phyloP scores from a whole-genome alignment of 768 basidiomycete genomes.

The Boletellus sp. region DNA sequence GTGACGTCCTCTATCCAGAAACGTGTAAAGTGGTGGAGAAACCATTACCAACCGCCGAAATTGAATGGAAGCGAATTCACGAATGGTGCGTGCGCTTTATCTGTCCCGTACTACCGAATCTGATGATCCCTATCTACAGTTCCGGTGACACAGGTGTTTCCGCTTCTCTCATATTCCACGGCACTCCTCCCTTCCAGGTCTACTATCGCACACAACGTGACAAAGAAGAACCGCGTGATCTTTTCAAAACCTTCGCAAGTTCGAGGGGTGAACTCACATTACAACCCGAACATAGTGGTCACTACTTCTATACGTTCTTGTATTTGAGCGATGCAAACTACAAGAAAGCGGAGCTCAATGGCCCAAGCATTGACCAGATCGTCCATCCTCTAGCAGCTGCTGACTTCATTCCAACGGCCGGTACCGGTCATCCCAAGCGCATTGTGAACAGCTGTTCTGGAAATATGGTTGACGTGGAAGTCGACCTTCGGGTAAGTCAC shows the following conservation, averaged over 20 bases:
- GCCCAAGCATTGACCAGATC: slow-evolving; percentile 78
- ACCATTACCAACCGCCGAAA: slow-evolving; percentile 76
- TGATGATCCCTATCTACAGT: slow-evolving; percentile 35
- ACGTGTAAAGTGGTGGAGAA: slow-evolving; percentile 72
- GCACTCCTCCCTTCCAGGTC: slow-evolving; percentile 85
- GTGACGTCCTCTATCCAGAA: slow-evolving; percentile 82
- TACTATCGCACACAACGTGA: slow-evolving; percentile 74
- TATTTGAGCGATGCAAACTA: slow-evolving; percentile 84
- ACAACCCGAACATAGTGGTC: slow-evolving; percentile 85
- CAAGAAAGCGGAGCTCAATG: slow-evolving; percentile 65
- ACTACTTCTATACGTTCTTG: slow-evolving; percentile 80
- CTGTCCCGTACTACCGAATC: slow-evolving; percentile 3
- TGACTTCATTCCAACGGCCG: slow-evolving; percentile 50
- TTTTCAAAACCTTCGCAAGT: slow-evolving; percentile 55
- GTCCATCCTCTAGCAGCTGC: slow-evolving; percentile 87
- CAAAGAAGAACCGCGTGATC: slow-evolving; percentile 57
- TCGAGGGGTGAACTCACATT: slow-evolving; percentile 79
- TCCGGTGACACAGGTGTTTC: slow-evolving; percentile 91
- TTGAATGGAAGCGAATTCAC: slow-evolving; percentile 85
- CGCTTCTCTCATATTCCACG: slow-evolving; percentile 80
- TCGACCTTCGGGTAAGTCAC: slow-evolving; percentile 68
- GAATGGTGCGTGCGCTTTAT: slow-evolving; percentile 61
- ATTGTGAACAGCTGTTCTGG: slow-evolving; percentile 78
- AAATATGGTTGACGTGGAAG: slow-evolving; percentile 65
- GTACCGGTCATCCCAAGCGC: slow-evolving; percentile 45